A percentile compares a stretch with the other conserved stretches of the same genome.
phyloP scores from a whole-genome alignment of 352 stramenopile species.

The Phytophthora litchii region DNA sequence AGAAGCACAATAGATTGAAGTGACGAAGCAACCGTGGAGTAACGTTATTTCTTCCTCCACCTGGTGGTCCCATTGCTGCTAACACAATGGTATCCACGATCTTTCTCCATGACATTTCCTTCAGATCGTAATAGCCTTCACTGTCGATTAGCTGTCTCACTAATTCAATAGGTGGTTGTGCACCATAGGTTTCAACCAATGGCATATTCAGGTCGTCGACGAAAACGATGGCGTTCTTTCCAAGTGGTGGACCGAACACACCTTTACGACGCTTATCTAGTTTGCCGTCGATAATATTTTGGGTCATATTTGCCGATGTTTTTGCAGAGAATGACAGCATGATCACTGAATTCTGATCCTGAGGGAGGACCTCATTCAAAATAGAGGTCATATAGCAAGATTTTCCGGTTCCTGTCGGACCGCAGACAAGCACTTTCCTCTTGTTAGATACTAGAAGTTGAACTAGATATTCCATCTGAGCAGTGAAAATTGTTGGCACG shows the following conservation, averaged over 20 bases:
- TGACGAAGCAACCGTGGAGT: conserved; percentile 91
- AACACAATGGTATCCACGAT: conserved; percentile 92
- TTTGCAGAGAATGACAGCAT: conserved; percentile 93
- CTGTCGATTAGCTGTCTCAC: conserved; percentile 91
- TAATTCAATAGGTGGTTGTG: conserved; percentile 93
- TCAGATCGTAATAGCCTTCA: conserved; percentile 93
- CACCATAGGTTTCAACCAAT: conserved; percentile 93
- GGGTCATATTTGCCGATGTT: conserved; percentile 94
- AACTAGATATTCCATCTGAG: conserved; percentile 90
- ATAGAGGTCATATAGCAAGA: conserved; percentile 91
- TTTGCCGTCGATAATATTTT: conserved; percentile 96
- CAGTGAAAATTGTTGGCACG: conserved; percentile 93
- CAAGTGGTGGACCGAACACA: conserved; percentile 90
- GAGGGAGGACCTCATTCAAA: conserved; percentile 77
- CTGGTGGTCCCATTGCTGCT: conserved; percentile 91
- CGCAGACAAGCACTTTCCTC: conserved; percentile 90
- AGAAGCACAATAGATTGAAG: conserved; percentile 95
- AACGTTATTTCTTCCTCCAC: conserved; percentile 90
- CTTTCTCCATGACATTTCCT: conserved; percentile 92
- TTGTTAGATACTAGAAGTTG: conserved; percentile 82
- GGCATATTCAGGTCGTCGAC: conserved; percentile 97
- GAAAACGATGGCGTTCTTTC: conserved; percentile 89
- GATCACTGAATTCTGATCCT: conserved; percentile 86
- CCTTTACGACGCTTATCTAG: conserved; percentile 93
- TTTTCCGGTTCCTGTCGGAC: conserved; percentile 94